A percentile compares a stretch with the other conserved stretches of the same genome.
These are phyloP conservation scores for Populus pruinosa DNA, from an alignment of 345 rosid genomes.

Conservation along the genomic window DNA sequence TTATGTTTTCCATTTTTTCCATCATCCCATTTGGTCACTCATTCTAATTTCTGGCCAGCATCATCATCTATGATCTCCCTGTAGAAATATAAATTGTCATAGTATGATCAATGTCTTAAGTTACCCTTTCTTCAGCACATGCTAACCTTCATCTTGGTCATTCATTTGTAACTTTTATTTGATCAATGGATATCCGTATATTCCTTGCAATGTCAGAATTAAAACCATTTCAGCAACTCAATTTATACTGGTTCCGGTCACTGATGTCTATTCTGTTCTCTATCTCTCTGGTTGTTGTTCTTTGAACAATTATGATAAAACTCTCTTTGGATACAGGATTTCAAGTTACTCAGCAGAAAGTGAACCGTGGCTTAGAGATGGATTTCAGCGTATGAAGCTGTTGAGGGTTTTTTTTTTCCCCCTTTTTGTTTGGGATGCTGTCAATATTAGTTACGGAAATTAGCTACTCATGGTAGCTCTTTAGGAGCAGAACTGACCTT, in stretches of 20 bases:
- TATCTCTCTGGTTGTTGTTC: not conserved
- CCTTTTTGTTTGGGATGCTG: conserved; percentile 17
- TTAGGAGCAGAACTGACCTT: conserved; percentile 25
- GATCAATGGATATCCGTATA: not conserved
- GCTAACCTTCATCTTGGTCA: not conserved
- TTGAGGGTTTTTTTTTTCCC: not conserved
- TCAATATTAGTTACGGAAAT: conserved; percentile 4
- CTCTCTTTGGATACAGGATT: conserved; percentile 17
- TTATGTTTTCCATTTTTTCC: not conserved
- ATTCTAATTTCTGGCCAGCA: not conserved
- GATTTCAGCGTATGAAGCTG: not conserved
- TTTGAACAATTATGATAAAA: not conserved
- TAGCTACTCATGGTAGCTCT: conserved; percentile 10
- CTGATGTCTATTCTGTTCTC: not conserved
- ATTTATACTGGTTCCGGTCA: not conserved
- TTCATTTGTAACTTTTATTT: not conserved
- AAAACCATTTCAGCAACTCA: not conserved
- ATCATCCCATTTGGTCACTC: not conserved
- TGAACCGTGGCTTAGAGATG: conserved; percentile 5
- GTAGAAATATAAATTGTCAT: not conserved
- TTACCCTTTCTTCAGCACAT: not conserved
- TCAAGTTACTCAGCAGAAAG: not conserved
- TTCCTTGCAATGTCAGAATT: not conserved
- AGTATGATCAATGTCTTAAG: not conserved
- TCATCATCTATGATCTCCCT: not conserved